Conservation (phyloP, 2,329 filamentous ascomycete genomes). For the Alternaria brassicae region DNA sequence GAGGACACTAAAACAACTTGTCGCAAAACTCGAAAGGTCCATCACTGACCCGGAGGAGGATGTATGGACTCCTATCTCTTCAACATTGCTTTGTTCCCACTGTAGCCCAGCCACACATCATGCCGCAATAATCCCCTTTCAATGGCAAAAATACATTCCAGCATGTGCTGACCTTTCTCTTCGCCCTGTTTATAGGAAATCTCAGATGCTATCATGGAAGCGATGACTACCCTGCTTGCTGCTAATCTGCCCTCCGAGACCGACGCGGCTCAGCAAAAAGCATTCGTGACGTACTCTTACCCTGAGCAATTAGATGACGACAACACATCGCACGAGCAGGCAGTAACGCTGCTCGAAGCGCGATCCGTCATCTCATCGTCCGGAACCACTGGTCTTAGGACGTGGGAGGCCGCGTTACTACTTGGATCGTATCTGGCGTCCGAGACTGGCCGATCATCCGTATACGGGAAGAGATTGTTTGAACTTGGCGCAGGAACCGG, state of each 20-base stretch:
- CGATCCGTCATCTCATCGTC: constrained; percentile 71
- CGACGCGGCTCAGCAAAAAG: constrained; percentile 72
- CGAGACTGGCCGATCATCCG: constrained; percentile 52
- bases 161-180: constrained; percentile 33
- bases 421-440: constrained; percentile 70
- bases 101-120: constrained; percentile 1
- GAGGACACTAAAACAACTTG: constrained; percentile 75
- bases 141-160: not conserved
- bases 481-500: constrained; percentile 81
- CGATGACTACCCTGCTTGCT: constrained; percentile 70
- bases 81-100: constrained; percentile 9
- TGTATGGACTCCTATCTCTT: constrained; percentile 66
- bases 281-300: constrained; percentile 74
- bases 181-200: constrained; percentile 68
- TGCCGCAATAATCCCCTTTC: not conserved
- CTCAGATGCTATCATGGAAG: constrained; percentile 77
- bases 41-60: constrained; percentile 85
- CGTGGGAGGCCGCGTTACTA: constrained; percentile 82
- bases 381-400: constrained; percentile 78
- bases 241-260: constrained; percentile 69
- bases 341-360: constrained; percentile 72
- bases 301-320: constrained; percentile 28
- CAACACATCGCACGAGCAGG: constrained; percentile 28
- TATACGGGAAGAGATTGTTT: constrained; percentile 66
- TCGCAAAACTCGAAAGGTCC: constrained; percentile 72